phyloP scores from a whole-genome alignment of 768 basidiomycete species.

The Pulveroboletus sp. region DNA sequence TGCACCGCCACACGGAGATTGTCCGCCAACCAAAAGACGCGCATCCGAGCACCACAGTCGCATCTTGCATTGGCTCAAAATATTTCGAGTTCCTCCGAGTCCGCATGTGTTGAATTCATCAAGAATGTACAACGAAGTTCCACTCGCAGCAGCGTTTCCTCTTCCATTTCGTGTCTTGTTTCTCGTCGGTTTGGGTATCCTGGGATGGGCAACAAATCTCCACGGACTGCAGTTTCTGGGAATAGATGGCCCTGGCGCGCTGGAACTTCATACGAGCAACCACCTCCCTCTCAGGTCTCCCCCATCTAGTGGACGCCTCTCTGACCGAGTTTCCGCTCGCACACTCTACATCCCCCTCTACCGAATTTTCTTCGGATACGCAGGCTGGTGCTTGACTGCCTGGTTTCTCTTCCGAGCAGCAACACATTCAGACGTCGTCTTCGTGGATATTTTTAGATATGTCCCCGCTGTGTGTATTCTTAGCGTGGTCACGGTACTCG shows the following conservation, averaged over 20 bases:
- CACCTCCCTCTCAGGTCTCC: slow-evolving; percentile 22
- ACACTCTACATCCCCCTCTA: slow-evolving; percentile 62
- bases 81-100: background rate
- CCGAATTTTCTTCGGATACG: slow-evolving; percentile 60
- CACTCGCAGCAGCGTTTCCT: slow-evolving; percentile 65
- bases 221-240: slow-evolving; percentile 76
- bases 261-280: slow-evolving; percentile 50
- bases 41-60: no score
- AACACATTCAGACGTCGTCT: slow-evolving; percentile 52
- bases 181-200: slow-evolving; percentile 73
- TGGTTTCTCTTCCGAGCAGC: slow-evolving; percentile 69
- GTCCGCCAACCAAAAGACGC: no score
- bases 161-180: slow-evolving; percentile 90
- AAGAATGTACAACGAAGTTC: slow-evolving; percentile 38
- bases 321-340: no score
- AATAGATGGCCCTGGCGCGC: slow-evolving; percentile 66
- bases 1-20: no score
- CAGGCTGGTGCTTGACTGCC: slow-evolving; percentile 55
- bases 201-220: slow-evolving; percentile 92
- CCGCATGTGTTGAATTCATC: slow-evolving; percentile 7
- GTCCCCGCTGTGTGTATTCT: slow-evolving; percentile 70
- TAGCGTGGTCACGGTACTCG: slow-evolving; percentile 50
- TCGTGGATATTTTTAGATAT: slow-evolving; percentile 75
- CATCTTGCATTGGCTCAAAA: background rate
- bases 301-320: slow-evolving; percentile 19